phyloP scores from a whole-genome alignment of 257 asterid genomes.

The Ballota nigra region DNA sequence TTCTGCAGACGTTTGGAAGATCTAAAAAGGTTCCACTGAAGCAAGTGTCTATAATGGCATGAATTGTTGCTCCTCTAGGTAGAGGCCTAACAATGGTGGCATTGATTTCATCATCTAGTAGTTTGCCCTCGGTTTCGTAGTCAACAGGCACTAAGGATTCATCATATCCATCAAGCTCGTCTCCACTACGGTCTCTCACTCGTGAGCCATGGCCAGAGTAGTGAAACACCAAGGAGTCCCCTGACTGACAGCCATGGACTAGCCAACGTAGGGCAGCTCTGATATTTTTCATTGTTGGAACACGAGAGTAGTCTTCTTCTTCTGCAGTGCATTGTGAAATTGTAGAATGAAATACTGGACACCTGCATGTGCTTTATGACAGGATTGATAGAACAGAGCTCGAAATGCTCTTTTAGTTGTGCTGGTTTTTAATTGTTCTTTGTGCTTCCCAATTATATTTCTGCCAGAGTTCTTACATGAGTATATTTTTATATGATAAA shows the following conservation, averaged over 20 bases:
- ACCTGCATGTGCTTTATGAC: too few species aligned
- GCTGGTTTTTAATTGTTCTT: too few species aligned
- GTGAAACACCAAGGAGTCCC: slow-evolving; percentile 84
- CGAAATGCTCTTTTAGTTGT: too few species aligned
- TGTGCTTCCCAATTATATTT: too few species aligned
- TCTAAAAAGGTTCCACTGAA: slow-evolving; percentile 81
- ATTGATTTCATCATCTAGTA: slow-evolving; percentile 80
- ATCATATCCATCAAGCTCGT: slow-evolving; percentile 77
- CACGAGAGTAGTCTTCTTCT: slow-evolving; percentile 42
- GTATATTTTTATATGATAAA: too few species aligned
- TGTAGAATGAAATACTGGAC: neutral
- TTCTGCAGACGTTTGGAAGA: slow-evolving; percentile 58
- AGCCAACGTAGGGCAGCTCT: slow-evolving; percentile 70
- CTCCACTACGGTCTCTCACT: slow-evolving; percentile 60
- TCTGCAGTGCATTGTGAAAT: slow-evolving; percentile 40
- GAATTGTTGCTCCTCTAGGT: slow-evolving; percentile 67
- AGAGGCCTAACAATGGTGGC: slow-evolving; percentile 75
- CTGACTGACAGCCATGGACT: slow-evolving; percentile 58
- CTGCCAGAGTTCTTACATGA: too few species aligned
- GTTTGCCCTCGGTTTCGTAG: slow-evolving; percentile 66
- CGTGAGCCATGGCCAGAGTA: slow-evolving; percentile 83
- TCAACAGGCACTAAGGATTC: slow-evolving; percentile 77
- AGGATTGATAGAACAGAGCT: too few species aligned
- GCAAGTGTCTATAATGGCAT: slow-evolving; percentile 86
- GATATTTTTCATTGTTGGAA: slow-evolving; percentile 74